These are phyloP conservation scores for Yamadazyma takamatsuzukensis DNA, from an alignment of 805 yeast genomes.

Conservation along the genomic window DNA sequence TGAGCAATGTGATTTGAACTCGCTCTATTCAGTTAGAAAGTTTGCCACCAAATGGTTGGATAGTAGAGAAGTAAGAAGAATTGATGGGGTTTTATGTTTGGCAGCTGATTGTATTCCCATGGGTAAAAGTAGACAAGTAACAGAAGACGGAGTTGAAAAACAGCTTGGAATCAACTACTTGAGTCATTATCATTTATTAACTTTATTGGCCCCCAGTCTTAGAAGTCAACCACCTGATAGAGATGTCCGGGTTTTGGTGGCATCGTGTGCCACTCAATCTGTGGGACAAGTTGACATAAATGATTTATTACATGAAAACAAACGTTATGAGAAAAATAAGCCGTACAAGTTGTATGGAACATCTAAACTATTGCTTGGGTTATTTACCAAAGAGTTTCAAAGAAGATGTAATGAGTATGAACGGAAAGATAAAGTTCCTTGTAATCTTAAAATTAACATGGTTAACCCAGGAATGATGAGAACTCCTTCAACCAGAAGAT, in stretches of 20 bases:
- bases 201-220: constrained; percentile 76
- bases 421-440: constrained; percentile 68
- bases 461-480: constrained; percentile 94
- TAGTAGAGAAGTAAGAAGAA: constrained; percentile 81
- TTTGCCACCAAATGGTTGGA: constrained; percentile 96
- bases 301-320: constrained; percentile 56
- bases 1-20: constrained; percentile 81
- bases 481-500: constrained; percentile 78
- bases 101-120: constrained; percentile 82
- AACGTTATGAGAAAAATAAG: constrained; percentile 51
- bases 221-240: constrained; percentile 92
- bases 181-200: constrained; percentile 76
- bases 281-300: constrained; percentile 66
- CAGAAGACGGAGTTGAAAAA: constrained; percentile 79
- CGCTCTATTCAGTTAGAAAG: constrained; percentile 71
- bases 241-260: constrained; percentile 79
- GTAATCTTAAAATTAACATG: constrained; percentile 64
- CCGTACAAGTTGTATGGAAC: constrained; percentile 83
- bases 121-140: constrained; percentile 57
- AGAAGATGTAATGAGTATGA: constrained; percentile 53
- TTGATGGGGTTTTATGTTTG: constrained; percentile 86
- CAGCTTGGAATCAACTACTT: constrained; percentile 83
- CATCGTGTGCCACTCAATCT: constrained; percentile 75
- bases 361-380: constrained; percentile 69
- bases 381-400: constrained; percentile 81